A percentile compares a stretch with the other conserved stretches of the same genome.
phyloP scores from a whole-genome alignment of 768 basidiomycete genomes.

The Suillus ampliporus region DNA sequence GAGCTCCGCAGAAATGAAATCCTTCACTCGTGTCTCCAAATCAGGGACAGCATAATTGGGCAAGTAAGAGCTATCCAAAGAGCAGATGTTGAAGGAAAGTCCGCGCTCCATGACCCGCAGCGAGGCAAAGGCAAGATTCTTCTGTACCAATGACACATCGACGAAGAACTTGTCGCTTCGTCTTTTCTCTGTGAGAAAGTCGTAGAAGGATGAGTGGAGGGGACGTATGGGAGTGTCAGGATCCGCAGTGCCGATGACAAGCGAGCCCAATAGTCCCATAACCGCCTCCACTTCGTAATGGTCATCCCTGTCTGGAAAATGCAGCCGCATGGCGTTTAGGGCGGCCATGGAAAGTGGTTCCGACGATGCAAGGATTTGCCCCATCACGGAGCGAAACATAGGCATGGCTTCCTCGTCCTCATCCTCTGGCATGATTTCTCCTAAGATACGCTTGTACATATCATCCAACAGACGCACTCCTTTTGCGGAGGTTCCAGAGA shows the following conservation, averaged over 20 bases:
- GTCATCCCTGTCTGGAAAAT: constrained; percentile 3
- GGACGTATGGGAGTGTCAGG: constrained; percentile 16
- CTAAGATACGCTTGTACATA: constrained; percentile 4
- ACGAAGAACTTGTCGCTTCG: not conserved
- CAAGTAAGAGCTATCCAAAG: constrained; percentile 36
- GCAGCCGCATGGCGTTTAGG: constrained; percentile 8
- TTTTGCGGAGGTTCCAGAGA: not conserved
- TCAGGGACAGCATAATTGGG: constrained; percentile 31
- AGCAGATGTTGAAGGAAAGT: constrained; percentile 43
- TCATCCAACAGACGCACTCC: constrained; percentile 4
- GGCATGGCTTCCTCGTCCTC: not conserved
- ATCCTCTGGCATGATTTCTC: not conserved
- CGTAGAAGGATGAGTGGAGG: constrained; percentile 32
- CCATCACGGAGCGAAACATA: constrained; percentile 14
- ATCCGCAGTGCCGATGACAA: constrained; percentile 14
- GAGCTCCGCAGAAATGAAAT: constrained; percentile 10
- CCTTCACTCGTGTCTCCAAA: not conserved
- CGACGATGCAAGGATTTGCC: constrained; percentile 5
- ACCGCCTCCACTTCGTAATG: constrained; percentile 13
- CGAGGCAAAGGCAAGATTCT: constrained; percentile 26
- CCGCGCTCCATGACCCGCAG: constrained; percentile 33
- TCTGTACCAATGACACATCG: constrained; percentile 18
- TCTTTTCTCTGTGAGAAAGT: not conserved
- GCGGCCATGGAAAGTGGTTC: constrained; percentile 11
- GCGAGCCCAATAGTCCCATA: constrained; percentile 9